Conservation (phyloP, 495 filamentous ascomycete species). For the Aspergillus biplanus region DNA sequence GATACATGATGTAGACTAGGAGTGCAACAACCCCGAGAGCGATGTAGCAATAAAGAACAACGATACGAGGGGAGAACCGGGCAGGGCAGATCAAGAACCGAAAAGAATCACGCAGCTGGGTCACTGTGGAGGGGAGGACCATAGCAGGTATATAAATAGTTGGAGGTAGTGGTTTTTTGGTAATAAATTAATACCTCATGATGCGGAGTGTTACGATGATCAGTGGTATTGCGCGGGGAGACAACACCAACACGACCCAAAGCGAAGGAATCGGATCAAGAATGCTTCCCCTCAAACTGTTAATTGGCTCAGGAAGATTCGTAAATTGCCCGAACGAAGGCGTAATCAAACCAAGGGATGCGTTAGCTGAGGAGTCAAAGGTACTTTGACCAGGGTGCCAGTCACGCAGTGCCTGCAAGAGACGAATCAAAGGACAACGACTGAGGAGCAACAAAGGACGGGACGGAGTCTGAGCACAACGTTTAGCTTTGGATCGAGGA, state of each 20-base stretch:
- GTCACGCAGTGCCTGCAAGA: not conserved
- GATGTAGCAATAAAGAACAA: slow-evolving; percentile 36
- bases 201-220: slow-evolving; percentile 17
- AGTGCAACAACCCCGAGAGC: slow-evolving; percentile 35
- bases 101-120: slow-evolving; percentile 32
- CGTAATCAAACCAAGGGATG: slow-evolving; percentile 19
- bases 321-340: slow-evolving; percentile 26
- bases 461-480: not conserved
- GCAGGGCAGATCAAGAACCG: slow-evolving; percentile 38
- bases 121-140: slow-evolving; percentile 16
- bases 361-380: not conserved
- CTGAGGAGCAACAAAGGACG: not conserved
- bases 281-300: slow-evolving; percentile 11
- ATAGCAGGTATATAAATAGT: slow-evolving; percentile 17
- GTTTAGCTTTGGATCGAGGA: not conserved
- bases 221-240: slow-evolving; percentile 12
- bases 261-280: slow-evolving; percentile 18
- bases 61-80: slow-evolving; percentile 35
- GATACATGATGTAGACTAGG: slow-evolving; percentile 45
- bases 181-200: slow-evolving; percentile 25
- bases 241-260: slow-evolving; percentile 17
- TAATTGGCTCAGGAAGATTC: slow-evolving; percentile 14
- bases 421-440: not conserved
- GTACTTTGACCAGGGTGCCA: slow-evolving; percentile 10
- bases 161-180: slow-evolving; percentile 2